Evolutionary conservation across 2,329 filamentous ascomycete species (phyloP).

Genomic region (Coleophoma crateriformis): DNA sequence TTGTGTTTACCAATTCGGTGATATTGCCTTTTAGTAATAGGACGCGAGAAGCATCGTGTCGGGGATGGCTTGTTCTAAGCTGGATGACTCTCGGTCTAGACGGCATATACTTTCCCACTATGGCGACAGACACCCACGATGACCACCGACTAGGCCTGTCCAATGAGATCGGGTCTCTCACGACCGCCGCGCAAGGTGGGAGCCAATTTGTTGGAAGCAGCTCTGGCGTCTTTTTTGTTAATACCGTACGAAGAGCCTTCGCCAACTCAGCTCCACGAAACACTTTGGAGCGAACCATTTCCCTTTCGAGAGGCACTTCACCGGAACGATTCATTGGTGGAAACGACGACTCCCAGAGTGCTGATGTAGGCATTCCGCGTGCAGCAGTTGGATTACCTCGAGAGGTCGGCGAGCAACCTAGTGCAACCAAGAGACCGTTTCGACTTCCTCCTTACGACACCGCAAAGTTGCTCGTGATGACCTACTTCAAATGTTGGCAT

Average conservation of each 20-base stretch:
- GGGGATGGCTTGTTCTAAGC: too few relatives aligned
- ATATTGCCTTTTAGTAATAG: too few relatives aligned
- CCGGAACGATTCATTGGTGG: neutral
- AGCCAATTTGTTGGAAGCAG: conserved; percentile 47
- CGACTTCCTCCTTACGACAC: conserved; percentile 21
- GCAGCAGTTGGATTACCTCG: too few relatives aligned
- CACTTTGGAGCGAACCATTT: neutral
- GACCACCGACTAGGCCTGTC: neutral
- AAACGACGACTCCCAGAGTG: neutral
- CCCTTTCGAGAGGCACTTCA: neutral
- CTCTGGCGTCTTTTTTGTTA: conserved; percentile 47
- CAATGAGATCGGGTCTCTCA: neutral
- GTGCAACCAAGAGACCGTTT: conserved; percentile 11
- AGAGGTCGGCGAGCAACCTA: neutral
- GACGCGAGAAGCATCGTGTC: too few relatives aligned
- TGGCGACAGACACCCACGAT: neutral
- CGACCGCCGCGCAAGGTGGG: neutral
- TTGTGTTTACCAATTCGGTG: too few relatives aligned
- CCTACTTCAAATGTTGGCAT: conserved; percentile 46
- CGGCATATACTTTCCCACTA: neutral
- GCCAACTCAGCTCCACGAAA: conserved; percentile 21
- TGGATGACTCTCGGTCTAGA: too few relatives aligned
- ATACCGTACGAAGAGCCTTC: conserved; percentile 47
- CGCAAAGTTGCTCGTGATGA: conserved; percentile 37
- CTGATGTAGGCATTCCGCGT: neutral